Evolutionary conservation across 2,329 filamentous ascomycete species (phyloP).

Genomic region (Fusarium sp.): DNA sequence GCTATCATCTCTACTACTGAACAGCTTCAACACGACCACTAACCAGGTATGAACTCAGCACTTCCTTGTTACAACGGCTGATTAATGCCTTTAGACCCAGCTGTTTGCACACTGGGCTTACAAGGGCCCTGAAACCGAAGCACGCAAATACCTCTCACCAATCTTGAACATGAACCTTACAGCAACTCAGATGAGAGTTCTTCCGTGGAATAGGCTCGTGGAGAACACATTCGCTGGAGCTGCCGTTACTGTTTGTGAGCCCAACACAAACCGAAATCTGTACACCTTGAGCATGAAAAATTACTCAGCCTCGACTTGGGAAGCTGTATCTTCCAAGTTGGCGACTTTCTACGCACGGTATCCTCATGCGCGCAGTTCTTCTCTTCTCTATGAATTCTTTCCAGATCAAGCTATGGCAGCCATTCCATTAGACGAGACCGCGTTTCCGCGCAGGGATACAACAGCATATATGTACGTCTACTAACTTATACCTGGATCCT

Average conservation of each 20-base stretch:
- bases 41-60: not conserved
- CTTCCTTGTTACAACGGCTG: fast-evolving
- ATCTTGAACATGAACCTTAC: not conserved
- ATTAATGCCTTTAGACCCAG: not conserved
- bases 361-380: not conserved
- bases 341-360: not conserved
- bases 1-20: not conserved
- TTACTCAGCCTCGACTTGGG: not conserved
- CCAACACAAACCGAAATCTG: not conserved
- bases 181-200: not conserved
- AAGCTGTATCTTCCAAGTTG: not conserved
- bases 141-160: fast-evolving
- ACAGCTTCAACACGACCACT: not conserved
- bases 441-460: not conserved
- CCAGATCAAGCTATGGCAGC: not conserved
- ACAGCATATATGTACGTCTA: not conserved
- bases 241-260: not conserved
- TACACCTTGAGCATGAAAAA: not conserved
- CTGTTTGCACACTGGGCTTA: not conserved
- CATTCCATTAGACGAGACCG: not conserved
- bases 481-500: fast-evolving
- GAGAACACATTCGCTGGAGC: not conserved
- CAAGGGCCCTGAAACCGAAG: not conserved
- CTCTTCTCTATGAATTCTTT: not conserved
- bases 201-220: not conserved